Evolutionary conservation across 2,329 filamentous ascomycete genomes (phyloP), one percentile per base, ranked within the genome.

Genomic region (Penicillium nordicum): DNA sequence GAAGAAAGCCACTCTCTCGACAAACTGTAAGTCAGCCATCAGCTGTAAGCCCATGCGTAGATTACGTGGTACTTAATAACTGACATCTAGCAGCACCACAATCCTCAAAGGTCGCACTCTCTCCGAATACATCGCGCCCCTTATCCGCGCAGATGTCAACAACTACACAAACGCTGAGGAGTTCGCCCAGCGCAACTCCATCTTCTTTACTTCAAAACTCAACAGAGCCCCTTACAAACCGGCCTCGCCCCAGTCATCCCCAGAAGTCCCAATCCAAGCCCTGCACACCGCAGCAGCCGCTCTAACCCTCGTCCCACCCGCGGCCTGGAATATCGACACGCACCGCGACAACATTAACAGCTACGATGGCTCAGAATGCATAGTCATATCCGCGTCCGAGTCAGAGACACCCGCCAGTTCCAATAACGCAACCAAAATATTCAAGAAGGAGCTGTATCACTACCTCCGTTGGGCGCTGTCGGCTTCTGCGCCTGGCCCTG

Each of bases 391-490:
- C 16, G 32, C 29, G 1, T 29, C 57, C 14, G 36, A 53, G 21
- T 29, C 53, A 45, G 41, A 56, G 5, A 25, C 48, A 38, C 36
- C 37, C 53, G 41, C 25, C 27, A 36, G 56, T 6, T 55, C 64
- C 4, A 51, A 68, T 8, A 46, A 59, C 5, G 57, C 67, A 4
- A 67, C 72, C 47, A 75, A 75, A 49, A 43, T 66, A 18, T 75
- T 76, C 59, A 78, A 75, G 57, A 78, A 74, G 51, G 71, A 79
- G 49, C 61, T 85, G 5, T 81, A 84, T 69, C 72, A 78, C 54
- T 84, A 82, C 63, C 70, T 87, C 51, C 78, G 84, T 50, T 82
- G 82, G 77, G 82, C 81, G 1, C 60, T 87, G 25, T 75, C 78
- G 2, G 81, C 76, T 40, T 82, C 81, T 2, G 72, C 73, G 21